Conservation (phyloP, 1,139 yeast genomes). For the Pichia sp. region DNA sequence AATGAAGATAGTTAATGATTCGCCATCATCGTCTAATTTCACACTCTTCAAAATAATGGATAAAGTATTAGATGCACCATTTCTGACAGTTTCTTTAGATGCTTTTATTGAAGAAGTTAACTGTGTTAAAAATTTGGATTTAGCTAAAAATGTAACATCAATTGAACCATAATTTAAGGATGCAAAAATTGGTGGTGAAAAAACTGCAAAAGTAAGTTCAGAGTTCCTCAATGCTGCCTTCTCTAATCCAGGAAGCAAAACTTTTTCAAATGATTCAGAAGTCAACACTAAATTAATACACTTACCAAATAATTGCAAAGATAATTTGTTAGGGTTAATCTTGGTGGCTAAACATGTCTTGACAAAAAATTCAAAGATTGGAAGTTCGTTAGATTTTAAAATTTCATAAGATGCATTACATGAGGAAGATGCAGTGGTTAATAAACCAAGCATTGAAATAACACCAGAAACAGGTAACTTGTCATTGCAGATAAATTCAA, state of each 20-base stretch:
- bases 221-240: conserved; percentile 79
- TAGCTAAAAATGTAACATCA: conserved; percentile 36
- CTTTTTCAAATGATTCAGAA: conserved; percentile 37
- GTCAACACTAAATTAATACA: conserved; percentile 41
- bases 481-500: conserved; percentile 15
- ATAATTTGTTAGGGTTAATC: conserved; percentile 32
- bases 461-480: conserved; percentile 22
- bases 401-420: conserved; percentile 7
- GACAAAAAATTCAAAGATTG: conserved; percentile 27
- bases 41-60: conserved; percentile 24
- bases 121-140: conserved; percentile 48
- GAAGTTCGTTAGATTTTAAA: conserved; percentile 13
- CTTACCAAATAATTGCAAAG: conserved; percentile 33
- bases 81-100: conserved; percentile 59
- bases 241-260: conserved; percentile 58
- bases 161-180: conserved; percentile 31
- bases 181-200: conserved; percentile 45
- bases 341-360: conserved; percentile 43
- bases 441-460: conserved; percentile 23
- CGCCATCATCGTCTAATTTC: conserved; percentile 15
- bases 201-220: conserved; percentile 54
- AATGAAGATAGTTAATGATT: conserved; percentile 31
- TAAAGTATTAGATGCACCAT: conserved; percentile 44
- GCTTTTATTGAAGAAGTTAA: conserved; percentile 65
- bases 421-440: conserved; percentile 12